Evolutionary conservation across 495 filamentous ascomycete species (phyloP), one percentile per base, ranked within the genome.

Genomic region (Haplographium delicatum): DNA sequence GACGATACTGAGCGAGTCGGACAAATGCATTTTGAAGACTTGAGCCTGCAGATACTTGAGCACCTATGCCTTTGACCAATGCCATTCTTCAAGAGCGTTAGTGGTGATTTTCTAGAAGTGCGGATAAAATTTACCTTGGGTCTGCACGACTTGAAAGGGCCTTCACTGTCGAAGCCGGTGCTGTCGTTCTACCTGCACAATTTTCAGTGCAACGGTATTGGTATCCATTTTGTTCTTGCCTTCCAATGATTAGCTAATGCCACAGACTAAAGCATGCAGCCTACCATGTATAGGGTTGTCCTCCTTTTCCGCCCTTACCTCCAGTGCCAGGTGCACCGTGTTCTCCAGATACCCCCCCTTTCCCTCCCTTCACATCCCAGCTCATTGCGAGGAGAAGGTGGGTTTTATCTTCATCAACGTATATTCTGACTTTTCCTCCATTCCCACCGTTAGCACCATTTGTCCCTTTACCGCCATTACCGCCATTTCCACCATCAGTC

Each of bases 241-340:
- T 48, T 7, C 28, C 4, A 2, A 3, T 22, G 31, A 19, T 46
- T 2, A 46, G 20, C 23, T 33, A 5, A 18, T 18, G 3, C 23
- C 13, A 39, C 33, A 18, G 42, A 19, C 28, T 16, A 18, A 9
- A 34, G n/a, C n/a, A 40, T 4, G n/a, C 30, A 42, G 30, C 54
- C 44, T 20, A 58, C 63, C 63, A 65, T 28, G 43, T 39, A 34
- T 44, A 31, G 33, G 53, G 47, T 26, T 43, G 25, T 18, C 64
- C 63, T 24, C 64, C 63, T 46, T 53, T 38, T 5, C 64, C 64
- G 10, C 60, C 60, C 8, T 49, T 50, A 1, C 66, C 66, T n/a
- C 66, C 66, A 20, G 54, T 34, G 1, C 65, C 66, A 4, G 62
- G 62, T 30, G 40, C 50, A 4, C 64, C 66, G 47, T 69, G 66